Base-by-base conservation (phyloP, 768 basidiomycete species). In the Tricholoma saponaceum region DNA sequence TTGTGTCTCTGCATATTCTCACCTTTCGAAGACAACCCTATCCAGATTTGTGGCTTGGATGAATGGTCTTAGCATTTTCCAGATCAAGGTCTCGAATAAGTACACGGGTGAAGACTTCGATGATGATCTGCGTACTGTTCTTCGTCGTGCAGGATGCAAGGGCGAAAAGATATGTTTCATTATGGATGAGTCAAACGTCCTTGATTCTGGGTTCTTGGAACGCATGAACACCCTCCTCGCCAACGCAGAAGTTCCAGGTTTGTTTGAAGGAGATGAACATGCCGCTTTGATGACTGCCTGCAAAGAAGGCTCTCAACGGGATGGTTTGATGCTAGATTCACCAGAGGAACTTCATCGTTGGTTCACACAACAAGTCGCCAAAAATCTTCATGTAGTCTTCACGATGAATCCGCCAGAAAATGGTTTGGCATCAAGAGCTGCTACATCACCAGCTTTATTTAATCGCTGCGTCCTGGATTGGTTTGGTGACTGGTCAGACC, bases 211-310 rank as follows among this genome's bases (percentile, higher is more conserved):
- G 47, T 99, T 99, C 82, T 76, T 99, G 62, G 97, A 99, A 70
- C 86, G 97, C n/a, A 98, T 99, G 96, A 99, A 99, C 71, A 99
- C 97, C 0, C 83, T 99, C 13, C 83, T 99, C 14, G 97, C 97
- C 39, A 99, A 99, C 66, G 97, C 97, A n/a, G 97, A 99, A 71
- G 95, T 99, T n/a, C 97, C 97, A 0, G 97, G 97, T 72, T 81
- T 99, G n/a, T 99, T 99, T 69, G 97, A 99, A 73, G 97, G 97
- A n/a, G 97, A 99, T 66, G 97, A 99, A 69, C 89, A 98, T 69
- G 87, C 96, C 18, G 92, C 95, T 52, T 78, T 99, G 57, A 98
- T 98, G 95, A 98, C 97, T 4, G 95, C 97, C 1, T 98, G 97
- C 77, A 98, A 97, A 70, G 97, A 98, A 73, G 97, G 97, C 5